These are phyloP conservation scores for Acidomyces sp. DNA, from an alignment of 495 filamentous ascomycete genomes.

Conservation along the genomic window DNA sequence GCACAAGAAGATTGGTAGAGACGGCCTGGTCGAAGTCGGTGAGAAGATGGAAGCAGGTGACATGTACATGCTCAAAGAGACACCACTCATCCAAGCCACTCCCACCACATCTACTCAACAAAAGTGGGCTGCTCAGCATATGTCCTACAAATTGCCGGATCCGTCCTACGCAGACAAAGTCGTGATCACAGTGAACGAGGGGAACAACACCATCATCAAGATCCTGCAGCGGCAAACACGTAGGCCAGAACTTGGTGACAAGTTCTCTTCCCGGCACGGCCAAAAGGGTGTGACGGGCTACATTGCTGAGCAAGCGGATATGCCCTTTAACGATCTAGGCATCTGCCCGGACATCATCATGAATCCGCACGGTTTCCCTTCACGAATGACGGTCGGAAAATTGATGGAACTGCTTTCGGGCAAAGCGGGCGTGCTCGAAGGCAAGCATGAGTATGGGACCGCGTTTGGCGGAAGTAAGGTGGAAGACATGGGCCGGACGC, in stretches of 20 bases:
- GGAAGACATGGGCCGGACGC: slow-evolving; percentile 71
- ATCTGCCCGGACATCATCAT: slow-evolving; percentile 97
- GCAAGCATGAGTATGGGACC: slow-evolving; percentile 77
- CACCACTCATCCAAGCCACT: slow-evolving; percentile 55
- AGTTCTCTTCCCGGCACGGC: slow-evolving; percentile 36
- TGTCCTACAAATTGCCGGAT: slow-evolving; percentile 74
- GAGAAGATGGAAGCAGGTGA: slow-evolving; percentile 58
- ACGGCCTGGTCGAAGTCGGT: slow-evolving; percentile 77
- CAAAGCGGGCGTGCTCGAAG: slow-evolving; percentile 78
- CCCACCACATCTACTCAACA: slow-evolving; percentile 37
- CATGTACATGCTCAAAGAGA: slow-evolving; percentile 76
- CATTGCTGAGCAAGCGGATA: slow-evolving; percentile 87
- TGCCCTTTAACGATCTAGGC: slow-evolving; percentile 88
- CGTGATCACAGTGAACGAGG: slow-evolving; percentile 75
- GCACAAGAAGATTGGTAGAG: slow-evolving; percentile 61
- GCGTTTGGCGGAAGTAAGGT: slow-evolving; percentile 90
- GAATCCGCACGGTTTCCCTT: slow-evolving; percentile 99
- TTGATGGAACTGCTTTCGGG: slow-evolving; percentile 90
- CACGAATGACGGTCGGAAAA: slow-evolving; percentile 98
- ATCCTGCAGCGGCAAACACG: slow-evolving; percentile 86
- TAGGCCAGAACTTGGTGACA: slow-evolving; percentile 66
- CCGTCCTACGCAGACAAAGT: slow-evolving; percentile 87
- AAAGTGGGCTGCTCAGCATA: slow-evolving; percentile 33
- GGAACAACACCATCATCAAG: slow-evolving; percentile 69
- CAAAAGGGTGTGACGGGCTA: slow-evolving; percentile 73